Evolutionary conservation across 2,329 filamentous ascomycete genomes (phyloP), one percentile per base, ranked within the genome.

Genomic region (Westerdykella sp.): DNA sequence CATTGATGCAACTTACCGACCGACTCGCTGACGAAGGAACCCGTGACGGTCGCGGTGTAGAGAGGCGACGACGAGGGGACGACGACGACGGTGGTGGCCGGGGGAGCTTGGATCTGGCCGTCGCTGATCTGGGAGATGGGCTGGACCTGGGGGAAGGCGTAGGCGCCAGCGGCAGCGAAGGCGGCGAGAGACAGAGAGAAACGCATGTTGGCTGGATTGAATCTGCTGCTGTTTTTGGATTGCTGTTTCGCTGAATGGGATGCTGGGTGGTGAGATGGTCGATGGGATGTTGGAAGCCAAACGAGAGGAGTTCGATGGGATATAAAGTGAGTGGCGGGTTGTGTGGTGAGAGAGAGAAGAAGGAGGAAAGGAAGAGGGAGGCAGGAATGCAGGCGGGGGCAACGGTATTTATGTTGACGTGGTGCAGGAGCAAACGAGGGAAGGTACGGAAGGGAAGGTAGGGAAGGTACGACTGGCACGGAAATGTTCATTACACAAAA

Each of bases 51-150:
- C 18, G 31, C 22, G 25, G 40, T 21, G 18, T 21, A 21, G 18
- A 21, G 28, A 7, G 25, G 15, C 13, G 28, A 12, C n/a, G 41
- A 37, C 11, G 28, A 31, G 23, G 22, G 21, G n/a, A 35, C 41
- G 18, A 42, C 41, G 18, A 42, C 23, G 37, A 44, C 43, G 15
- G 38, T 32, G 28, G 48, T 46, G 6, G 43, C 48, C 23, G 47
- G 48, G 23, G 50, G 50, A 32, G 45, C 63, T 55, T 67, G 63
- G 49, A 66, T 62, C 60, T 67, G 63, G 37, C 63, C 63, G 44
- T 67, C 63, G 43, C 49, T 51, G 52, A 67, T 67, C 58, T 67
- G 63, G 41, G 59, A 55, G 57, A 67, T 66, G 47, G 60, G 55
- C 44, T 59, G 49, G 37, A 35, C n/a, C 57, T 62, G 58, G 28